Conservation (phyloP, 495 filamentous ascomycete genomes). For the Paragyromitra xinjiangensis region DNA sequence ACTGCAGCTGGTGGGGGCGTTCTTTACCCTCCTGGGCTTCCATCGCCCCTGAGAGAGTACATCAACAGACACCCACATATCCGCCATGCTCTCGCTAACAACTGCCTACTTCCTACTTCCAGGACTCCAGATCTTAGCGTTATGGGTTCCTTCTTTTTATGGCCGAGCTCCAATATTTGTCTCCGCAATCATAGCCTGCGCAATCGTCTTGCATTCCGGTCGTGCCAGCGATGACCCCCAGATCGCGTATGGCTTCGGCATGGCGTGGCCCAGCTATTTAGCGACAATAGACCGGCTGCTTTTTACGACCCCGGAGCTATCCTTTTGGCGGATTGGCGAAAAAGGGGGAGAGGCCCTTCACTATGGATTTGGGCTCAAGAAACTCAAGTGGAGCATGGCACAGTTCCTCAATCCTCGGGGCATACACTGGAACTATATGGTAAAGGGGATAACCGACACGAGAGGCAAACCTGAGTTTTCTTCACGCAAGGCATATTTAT, state of each 20-base stretch:
- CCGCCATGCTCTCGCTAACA: constrained; percentile 11
- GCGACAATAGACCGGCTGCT: constrained; percentile 46
- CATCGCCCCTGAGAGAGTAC: constrained; percentile 1
- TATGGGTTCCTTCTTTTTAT: constrained; percentile 40
- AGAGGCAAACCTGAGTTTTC: constrained; percentile 16
- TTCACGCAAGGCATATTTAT: constrained; percentile 29
- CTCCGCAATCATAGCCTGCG: constrained; percentile 32
- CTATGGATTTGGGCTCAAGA: constrained; percentile 44
- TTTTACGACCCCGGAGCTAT: constrained; percentile 35
- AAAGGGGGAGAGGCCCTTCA: constrained; percentile 34
- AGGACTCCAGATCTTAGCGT: constrained; percentile 39
- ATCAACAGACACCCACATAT: not conserved
- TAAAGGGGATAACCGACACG: constrained; percentile 26
- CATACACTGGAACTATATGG: constrained; percentile 42
- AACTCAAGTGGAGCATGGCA: constrained; percentile 37
- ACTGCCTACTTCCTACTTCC: constrained; percentile 30
- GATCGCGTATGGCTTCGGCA: constrained; percentile 42
- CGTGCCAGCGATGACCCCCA: constrained; percentile 42
- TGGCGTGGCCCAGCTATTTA: constrained; percentile 46
- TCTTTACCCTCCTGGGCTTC: not conserved
- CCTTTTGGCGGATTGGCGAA: constrained; percentile 36
- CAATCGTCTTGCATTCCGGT: constrained; percentile 35
- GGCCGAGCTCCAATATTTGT: constrained; percentile 36
- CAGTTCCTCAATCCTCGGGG: constrained; percentile 38
- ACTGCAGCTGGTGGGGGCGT: too few species aligned